Evolutionary conservation across 805 yeast species (phyloP).

Genomic region (Suhomyces kilbournensis): DNA sequence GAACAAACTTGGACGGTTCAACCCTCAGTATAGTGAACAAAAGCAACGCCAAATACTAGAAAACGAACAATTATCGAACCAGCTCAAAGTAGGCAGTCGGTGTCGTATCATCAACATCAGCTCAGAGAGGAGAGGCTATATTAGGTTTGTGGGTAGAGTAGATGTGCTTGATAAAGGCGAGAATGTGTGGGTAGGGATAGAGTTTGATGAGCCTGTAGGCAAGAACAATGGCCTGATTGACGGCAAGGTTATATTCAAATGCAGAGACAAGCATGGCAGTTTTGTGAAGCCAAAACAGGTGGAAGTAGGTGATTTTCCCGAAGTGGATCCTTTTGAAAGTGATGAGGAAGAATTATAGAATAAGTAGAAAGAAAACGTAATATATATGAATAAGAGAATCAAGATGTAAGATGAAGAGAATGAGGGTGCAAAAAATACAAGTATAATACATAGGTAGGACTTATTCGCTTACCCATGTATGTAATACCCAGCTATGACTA

Average conservation of each 20-base stretch:
- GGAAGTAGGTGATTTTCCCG: slow-evolving; percentile 67
- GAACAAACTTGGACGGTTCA: slow-evolving; percentile 68
- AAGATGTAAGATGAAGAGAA: too few species aligned
- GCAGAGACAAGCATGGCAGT: slow-evolving; percentile 64
- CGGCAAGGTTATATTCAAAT: slow-evolving; percentile 57
- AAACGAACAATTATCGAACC: slow-evolving; percentile 22
- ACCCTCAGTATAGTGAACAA: slow-evolving; percentile 44
- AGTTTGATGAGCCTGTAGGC: slow-evolving; percentile 82
- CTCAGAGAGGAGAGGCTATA: slow-evolving; percentile 64
- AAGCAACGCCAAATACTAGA: slow-evolving; percentile 26
- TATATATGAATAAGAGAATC: too few species aligned
- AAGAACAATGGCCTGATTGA: slow-evolving; percentile 77
- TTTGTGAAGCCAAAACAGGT: slow-evolving; percentile 71
- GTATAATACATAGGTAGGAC: too few species aligned
- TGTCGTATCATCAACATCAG: slow-evolving; percentile 47
- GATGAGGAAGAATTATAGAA: slow-evolving; percentile 31
- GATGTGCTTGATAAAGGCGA: slow-evolving; percentile 52
- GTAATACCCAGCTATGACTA: too few species aligned
- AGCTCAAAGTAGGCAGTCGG: slow-evolving; percentile 48
- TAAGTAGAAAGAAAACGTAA: too few species aligned
- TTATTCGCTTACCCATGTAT: too few species aligned
- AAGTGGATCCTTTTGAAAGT: slow-evolving; percentile 41
- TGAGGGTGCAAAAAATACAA: too few species aligned
- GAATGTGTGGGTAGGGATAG: slow-evolving; percentile 75
- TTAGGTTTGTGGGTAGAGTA: slow-evolving; percentile 68